Conservation (phyloP, 257 asterid species). For the Eustoma russellianum region DNA sequence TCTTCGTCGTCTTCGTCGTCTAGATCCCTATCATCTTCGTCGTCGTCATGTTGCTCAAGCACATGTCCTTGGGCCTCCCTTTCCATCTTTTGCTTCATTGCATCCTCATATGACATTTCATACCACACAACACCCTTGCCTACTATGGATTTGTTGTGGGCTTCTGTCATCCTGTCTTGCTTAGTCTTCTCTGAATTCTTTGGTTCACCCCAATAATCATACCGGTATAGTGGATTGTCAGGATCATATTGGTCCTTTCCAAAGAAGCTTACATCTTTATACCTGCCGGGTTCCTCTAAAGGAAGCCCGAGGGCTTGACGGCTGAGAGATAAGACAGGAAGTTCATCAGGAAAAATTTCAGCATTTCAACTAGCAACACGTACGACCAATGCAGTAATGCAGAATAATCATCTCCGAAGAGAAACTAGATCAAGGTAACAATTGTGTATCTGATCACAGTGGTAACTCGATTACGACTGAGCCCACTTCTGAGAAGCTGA, state of each 20-base stretch:
- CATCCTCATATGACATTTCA: slow-evolving; percentile 90
- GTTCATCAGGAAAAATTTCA: neutral
- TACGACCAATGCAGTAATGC: too few species aligned
- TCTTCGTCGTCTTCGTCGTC: slow-evolving; percentile 34
- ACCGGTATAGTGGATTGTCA: slow-evolving; percentile 66
- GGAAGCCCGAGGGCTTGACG: slow-evolving; percentile 93
- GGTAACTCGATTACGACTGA: too few species aligned
- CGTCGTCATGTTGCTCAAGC: slow-evolving; percentile 36
- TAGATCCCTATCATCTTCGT: slow-evolving; percentile 8
- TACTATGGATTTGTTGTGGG: slow-evolving; percentile 83
- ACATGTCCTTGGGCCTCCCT: slow-evolving; percentile 62
- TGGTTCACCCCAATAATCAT: slow-evolving; percentile 99
- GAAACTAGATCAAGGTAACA: too few species aligned
- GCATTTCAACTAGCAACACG: too few species aligned
- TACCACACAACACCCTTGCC: slow-evolving; percentile 93
- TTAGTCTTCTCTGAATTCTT: slow-evolving; percentile 94
- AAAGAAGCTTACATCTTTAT: slow-evolving; percentile 56
- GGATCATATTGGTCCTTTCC: slow-evolving; percentile 86
- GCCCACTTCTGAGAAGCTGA: too few species aligned
- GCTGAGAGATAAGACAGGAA: slow-evolving; percentile 29
- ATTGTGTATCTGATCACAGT: too few species aligned
- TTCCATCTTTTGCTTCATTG: slow-evolving; percentile 48
- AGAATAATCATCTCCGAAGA: too few species aligned
- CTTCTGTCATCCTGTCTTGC: slow-evolving; percentile 72
- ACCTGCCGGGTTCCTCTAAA: slow-evolving; percentile 80